These are phyloP conservation scores for Dryas alaskensis DNA, from an alignment of 306 rosid species.

Conservation along the genomic window DNA sequence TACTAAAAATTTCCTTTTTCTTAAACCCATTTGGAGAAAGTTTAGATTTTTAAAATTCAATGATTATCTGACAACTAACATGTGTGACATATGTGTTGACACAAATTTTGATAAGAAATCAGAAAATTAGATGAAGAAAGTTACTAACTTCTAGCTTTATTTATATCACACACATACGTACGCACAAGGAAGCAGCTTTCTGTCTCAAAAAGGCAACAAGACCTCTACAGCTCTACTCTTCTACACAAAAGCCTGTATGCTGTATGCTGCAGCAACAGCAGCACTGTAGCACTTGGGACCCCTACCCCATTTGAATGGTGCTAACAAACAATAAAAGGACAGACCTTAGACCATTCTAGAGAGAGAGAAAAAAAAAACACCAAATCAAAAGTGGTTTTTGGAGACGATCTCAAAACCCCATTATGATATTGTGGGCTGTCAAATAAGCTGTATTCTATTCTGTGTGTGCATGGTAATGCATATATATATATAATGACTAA, in stretches of 20 bases:
- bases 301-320: conserved; percentile 3
- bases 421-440: conserved; percentile 72
- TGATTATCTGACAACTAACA: too few species aligned
- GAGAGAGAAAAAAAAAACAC: background rate
- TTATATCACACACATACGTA: background rate
- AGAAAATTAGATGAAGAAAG: too few species aligned
- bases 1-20: too few species aligned
- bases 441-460: conserved; percentile 33
- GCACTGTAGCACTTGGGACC: conserved; percentile 20
- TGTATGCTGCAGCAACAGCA: background rate
- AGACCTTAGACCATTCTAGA: conserved; percentile 26
- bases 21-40: too few species aligned
- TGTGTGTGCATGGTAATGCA: conserved; percentile 11
- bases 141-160: too few species aligned
- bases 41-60: too few species aligned
- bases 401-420: conserved; percentile 23
- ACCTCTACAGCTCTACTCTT: background rate
- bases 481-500: background rate
- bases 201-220: background rate
- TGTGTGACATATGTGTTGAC: too few species aligned
- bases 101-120: too few species aligned
- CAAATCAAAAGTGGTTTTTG: conserved; percentile 34
- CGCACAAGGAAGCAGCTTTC: background rate
- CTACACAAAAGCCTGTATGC: background rate
- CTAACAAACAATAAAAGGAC: conserved; percentile 41